Conservation (phyloP, 2,329 filamentous ascomycete species). For the Zymoseptoria tritici region DNA sequence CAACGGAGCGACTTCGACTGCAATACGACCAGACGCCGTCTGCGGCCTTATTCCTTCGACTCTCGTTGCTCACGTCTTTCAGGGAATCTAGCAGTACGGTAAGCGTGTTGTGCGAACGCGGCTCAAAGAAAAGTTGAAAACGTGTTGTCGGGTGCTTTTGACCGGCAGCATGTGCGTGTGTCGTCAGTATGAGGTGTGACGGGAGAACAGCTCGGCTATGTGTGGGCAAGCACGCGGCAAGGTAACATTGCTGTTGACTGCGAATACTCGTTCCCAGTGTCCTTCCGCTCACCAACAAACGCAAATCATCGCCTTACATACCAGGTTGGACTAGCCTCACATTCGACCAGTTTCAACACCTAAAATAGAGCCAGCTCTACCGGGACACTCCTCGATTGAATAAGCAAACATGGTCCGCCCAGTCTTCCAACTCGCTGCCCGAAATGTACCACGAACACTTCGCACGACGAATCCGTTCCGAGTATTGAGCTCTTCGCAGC, state of each 20-base stretch:
- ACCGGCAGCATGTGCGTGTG: not conserved
- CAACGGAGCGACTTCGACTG: too few relatives aligned
- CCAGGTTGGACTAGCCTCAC: not conserved
- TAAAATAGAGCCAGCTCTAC: not conserved
- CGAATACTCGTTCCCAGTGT: not conserved
- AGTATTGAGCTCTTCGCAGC: constrained; percentile 27
- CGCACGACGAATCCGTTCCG: not conserved
- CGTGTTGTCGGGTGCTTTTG: not conserved
- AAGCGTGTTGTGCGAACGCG: not conserved
- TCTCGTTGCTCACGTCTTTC: too few relatives aligned
- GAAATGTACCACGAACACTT: not conserved
- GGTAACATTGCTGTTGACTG: not conserved
- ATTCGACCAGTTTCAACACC: not conserved
- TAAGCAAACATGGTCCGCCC: not conserved
- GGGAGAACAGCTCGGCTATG: not conserved
- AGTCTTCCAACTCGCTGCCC: not conserved
- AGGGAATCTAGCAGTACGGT: not conserved
- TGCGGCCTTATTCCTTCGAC: too few relatives aligned
- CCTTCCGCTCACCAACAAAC: not conserved
- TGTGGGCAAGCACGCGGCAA: not conserved
- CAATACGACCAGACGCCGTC: too few relatives aligned
- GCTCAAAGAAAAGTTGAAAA: not conserved
- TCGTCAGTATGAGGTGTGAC: not conserved
- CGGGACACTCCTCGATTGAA: not conserved
- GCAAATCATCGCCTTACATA: not conserved